Evolutionary conservation across 2,329 filamentous ascomycete genomes (phyloP), one percentile per base, ranked within the genome.

Genomic region (Claviceps arundinis): DNA sequence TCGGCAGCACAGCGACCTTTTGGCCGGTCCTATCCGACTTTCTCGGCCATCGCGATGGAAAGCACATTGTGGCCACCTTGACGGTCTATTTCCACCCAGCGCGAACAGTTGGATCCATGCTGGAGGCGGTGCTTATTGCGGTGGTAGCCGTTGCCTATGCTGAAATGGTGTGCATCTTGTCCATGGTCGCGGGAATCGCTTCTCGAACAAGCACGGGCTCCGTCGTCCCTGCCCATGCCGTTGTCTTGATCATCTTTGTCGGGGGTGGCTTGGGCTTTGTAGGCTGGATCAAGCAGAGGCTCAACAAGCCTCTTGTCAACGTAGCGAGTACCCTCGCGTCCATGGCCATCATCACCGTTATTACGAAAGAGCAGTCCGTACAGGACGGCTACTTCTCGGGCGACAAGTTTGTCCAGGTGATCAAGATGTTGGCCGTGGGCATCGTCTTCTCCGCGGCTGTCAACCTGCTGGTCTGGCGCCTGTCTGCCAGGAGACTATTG

Each of bases 21-120:
- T 82, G 88, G 56, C 79, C 84, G 2, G 76, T 78, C 2, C 74
- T 95, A 52, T 83, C 89, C 16, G 71, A 75, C 7, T 79, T 89
- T 52, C 73, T 96, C 16, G 91, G 91, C 11, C 76, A 84, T 56
- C 85, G 89, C 62, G 90, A 95, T 68, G 89, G 89, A 49, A 96
- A 96, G 64, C 91, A 96, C 68, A 84, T 95, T 62, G 89, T 95
- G 50, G 89, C 89, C 37, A 96, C 91, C 2, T 81, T 96, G 53
- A 94, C 89, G 0, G 90, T 96, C 11, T 97, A 95, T 63, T 97
- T 96, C 62, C 89, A 96, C 65, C 89, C 91, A 4, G 87, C 89
- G 5, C 77, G 91, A 53, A 88, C 88, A 17, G 80, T 84, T 26
- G 91, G 91, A 1, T 93, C 87, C 58, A 95, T 96, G 89, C 78